These are phyloP conservation scores for Fonsecaea erecta DNA, from an alignment of 2,329 filamentous ascomycete genomes.

Conservation along the genomic window DNA sequence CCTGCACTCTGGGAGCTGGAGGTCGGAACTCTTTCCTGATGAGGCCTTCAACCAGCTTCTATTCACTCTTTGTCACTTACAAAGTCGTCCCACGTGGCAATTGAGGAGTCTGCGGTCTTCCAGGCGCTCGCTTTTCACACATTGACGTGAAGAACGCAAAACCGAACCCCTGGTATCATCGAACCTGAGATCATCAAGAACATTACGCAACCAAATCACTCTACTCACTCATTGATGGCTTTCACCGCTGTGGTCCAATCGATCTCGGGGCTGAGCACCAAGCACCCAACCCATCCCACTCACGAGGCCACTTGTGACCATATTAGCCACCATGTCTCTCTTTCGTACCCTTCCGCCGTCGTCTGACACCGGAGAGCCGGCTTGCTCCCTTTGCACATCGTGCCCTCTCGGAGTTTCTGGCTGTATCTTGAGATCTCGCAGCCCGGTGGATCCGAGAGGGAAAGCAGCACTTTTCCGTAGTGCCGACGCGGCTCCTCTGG, in stretches of 20 bases:
- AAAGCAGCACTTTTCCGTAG: constrained; percentile 54
- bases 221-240: neutral
- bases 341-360: constrained; percentile 49
- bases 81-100: neutral
- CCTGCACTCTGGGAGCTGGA: neutral
- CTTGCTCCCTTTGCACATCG: constrained; percentile 20
- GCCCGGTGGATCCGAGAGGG: constrained; percentile 42
- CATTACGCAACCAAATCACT: neutral
- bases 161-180: neutral
- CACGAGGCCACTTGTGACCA: constrained; percentile 65
- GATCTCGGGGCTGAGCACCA: constrained; percentile 52
- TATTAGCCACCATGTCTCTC: constrained; percentile 64
- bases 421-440: constrained; percentile 27
- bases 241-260: constrained; percentile 16
- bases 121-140: neutral
- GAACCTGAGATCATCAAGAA: constrained; percentile 3
- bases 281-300: constrained; percentile 69
- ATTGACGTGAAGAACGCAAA: neutral
- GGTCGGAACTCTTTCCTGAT: neutral
- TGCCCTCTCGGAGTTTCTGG: neutral
- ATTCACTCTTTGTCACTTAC: neutral
- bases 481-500: constrained; percentile 55
- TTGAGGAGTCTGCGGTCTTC: neutral
- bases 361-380: constrained; percentile 20
- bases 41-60: neutral